A percentile compares a stretch with the other conserved stretches of the same genome.
These are phyloP conservation scores for Blepharisma japonicum DNA, from an alignment of 73 alveolate species.

Conservation along the genomic window DNA sequence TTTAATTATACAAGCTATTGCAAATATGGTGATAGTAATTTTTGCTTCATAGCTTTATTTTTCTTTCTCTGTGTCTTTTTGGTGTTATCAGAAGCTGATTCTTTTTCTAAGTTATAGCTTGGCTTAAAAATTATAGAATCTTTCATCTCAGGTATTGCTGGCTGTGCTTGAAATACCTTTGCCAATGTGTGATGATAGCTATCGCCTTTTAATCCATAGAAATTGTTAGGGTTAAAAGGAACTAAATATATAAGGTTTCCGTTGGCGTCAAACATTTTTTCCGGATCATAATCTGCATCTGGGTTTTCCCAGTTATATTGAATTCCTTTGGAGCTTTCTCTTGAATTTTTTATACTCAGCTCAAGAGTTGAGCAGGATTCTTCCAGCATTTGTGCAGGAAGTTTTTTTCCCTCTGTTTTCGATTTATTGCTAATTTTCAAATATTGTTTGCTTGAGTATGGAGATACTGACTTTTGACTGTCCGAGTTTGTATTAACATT, in stretches of 20 bases:
- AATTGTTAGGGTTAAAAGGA: not conserved
- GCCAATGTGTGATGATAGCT: not conserved
- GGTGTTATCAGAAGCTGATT: not conserved
- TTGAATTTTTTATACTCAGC: not conserved
- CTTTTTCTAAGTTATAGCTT: not conserved
- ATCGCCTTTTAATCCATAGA: conserved; percentile 1
- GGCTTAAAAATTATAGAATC: not conserved
- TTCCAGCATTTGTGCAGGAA: no score
- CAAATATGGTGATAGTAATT: no score
- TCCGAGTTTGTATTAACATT: no score
- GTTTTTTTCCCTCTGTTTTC: no score
- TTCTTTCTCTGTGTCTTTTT: no score
- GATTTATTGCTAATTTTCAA: no score
- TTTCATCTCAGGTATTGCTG: not conserved
- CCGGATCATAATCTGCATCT: not conserved
- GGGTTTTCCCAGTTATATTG: not conserved
- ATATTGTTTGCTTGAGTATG: no score
- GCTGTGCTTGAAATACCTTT: not conserved
- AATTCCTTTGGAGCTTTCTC: not conserved
- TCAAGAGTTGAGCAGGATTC: no score
- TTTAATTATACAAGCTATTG: no score
- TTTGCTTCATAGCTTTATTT: no score
- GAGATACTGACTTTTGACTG: no score
- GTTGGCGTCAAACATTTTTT: not conserved
- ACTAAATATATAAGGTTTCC: not conserved